phyloP scores from a whole-genome alignment of 225 moss, liverwort and hornwort species.

The Physcomitrium patens region DNA sequence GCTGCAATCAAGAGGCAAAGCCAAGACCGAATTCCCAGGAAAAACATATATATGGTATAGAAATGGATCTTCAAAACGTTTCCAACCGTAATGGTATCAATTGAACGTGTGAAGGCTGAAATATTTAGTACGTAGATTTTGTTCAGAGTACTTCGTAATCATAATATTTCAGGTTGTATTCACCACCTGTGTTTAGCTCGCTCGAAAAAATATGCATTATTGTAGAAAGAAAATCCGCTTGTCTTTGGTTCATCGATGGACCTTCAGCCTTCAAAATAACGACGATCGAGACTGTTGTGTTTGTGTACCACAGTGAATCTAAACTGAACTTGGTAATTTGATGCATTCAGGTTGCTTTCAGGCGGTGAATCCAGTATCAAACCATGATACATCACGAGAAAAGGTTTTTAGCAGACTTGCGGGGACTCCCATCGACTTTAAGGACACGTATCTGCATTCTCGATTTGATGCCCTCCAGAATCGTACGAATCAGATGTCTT shows the following conservation, averaged over 20 bases:
- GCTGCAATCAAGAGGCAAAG: conserved; percentile 54
- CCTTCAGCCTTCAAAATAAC: not conserved
- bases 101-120: conserved; percentile 8
- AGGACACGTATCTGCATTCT: conserved; percentile 92
- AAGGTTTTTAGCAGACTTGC: conserved; percentile 70
- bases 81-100: not conserved
- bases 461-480: conserved; percentile 81
- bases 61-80: conserved; percentile 8
- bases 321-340: conserved; percentile 29
- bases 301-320: not conserved
- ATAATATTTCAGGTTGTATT: conserved; percentile 15
- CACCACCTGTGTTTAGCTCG: not conserved
- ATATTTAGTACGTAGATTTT: conserved; percentile 5
- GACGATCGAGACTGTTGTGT: not conserved
- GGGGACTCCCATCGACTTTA: conserved; percentile 79
- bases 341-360: conserved; percentile 54
- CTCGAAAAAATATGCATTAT: not conserved
- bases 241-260: not conserved
- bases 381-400: conserved; percentile 56
- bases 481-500: conserved; percentile 57
- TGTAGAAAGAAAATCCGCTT: too few relatives aligned
- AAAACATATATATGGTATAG: conserved; percentile 45
- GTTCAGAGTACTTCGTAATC: conserved; percentile 6
- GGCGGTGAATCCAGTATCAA: conserved; percentile 47
- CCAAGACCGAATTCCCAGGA: conserved; percentile 30